Conservation (phyloP, 306 rosid species). For the Pyrus communis region DNA sequence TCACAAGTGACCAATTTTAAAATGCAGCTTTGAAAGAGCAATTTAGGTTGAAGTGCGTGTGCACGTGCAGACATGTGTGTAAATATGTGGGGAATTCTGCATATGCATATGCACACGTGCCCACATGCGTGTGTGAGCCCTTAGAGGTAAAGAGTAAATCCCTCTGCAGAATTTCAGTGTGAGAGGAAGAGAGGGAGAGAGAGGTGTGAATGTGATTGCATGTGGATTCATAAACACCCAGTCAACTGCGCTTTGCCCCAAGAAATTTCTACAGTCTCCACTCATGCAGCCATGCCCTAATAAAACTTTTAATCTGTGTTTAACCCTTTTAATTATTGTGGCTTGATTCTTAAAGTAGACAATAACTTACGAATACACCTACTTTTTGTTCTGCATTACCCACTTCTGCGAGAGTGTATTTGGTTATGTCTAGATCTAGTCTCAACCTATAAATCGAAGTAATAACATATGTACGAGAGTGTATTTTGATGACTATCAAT, state of each 20-base stretch:
- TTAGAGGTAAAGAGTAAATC: conserved; percentile 15
- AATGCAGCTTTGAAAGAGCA: conserved; percentile 4
- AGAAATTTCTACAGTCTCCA: conserved; percentile 24
- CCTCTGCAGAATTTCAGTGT: conserved; percentile 32
- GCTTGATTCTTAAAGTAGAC: conserved; percentile 1
- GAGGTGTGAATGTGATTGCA: conserved; percentile 44
- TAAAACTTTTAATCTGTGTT: neutral
- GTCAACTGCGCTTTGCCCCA: conserved; percentile 56
- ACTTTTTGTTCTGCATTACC: neutral
- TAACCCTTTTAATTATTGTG: neutral
- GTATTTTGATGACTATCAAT: too few species aligned
- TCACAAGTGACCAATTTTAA: conserved; percentile 8
- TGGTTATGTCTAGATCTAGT: neutral
- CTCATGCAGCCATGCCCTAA: neutral
- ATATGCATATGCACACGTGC: conserved; percentile 64
- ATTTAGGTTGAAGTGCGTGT: conserved; percentile 63
- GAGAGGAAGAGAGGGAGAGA: neutral
- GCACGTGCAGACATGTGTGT: conserved; percentile 88
- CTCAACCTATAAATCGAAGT: neutral
- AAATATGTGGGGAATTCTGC: conserved; percentile 70
- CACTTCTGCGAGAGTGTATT: neutral
- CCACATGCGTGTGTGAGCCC: conserved; percentile 51
- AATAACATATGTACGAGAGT: too few species aligned
- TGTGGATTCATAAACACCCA: conserved; percentile 55
- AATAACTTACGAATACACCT: neutral